These are phyloP conservation scores for Suillus decipiens DNA, from an alignment of 768 basidiomycete genomes.

Conservation along the genomic window DNA sequence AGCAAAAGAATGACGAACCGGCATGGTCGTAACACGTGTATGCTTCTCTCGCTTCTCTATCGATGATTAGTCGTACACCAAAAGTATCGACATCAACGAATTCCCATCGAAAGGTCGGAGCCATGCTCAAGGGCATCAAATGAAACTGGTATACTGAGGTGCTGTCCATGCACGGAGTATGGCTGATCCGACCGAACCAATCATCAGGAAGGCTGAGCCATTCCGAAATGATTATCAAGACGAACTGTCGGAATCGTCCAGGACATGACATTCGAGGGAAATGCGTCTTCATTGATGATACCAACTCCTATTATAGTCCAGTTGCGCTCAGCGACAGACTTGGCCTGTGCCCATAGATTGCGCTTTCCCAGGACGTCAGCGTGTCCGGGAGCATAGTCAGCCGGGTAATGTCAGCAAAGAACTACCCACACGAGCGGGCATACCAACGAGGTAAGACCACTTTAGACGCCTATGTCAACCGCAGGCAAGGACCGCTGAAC, in stretches of 20 bases:
- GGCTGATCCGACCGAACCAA: conserved; percentile 4
- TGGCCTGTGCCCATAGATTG: background rate
- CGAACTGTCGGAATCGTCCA: background rate
- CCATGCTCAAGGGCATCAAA: background rate
- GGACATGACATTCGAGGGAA: conserved; percentile 6
- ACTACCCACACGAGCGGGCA: background rate
- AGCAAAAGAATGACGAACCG: conserved; percentile 4
- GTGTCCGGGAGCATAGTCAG: background rate
- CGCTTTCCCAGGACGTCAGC: background rate
- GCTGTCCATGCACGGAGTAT: background rate
- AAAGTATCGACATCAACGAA: background rate
- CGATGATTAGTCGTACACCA: background rate
- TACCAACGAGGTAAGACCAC: background rate
- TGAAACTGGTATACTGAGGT: background rate
- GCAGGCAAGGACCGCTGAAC: background rate
- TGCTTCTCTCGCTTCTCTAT: conserved; percentile 10
- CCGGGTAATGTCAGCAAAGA: background rate
- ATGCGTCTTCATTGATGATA: background rate
- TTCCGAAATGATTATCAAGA: background rate
- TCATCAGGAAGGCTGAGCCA: background rate
- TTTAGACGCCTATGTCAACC: background rate
- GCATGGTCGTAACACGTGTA: conserved; percentile 1
- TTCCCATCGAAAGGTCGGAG: background rate
- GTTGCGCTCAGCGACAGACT: background rate
- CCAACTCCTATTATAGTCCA: background rate